phyloP scores from a whole-genome alignment of 345 rosid species.

The Corchorus olitorius region DNA sequence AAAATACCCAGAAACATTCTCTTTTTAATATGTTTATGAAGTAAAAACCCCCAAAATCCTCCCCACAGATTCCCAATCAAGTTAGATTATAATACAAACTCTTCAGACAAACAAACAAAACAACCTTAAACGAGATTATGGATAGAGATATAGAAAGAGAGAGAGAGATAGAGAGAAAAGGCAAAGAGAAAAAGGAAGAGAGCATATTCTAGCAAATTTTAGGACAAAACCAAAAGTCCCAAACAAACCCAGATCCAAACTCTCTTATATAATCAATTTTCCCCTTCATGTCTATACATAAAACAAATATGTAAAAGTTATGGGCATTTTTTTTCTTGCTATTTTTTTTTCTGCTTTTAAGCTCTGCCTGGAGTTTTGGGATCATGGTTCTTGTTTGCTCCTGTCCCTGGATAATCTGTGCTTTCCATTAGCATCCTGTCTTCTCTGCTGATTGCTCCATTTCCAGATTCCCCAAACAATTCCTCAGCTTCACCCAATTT shows the following conservation, averaged over 20 bases:
- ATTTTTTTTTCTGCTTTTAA: not conserved
- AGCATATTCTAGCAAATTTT: not conserved
- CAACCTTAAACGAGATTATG: constrained; percentile 4
- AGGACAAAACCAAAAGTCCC: not conserved
- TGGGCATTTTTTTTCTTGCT: not conserved
- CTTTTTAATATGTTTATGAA: not conserved
- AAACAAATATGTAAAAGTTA: not conserved
- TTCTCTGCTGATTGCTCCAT: constrained; percentile 23
- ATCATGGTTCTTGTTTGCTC: constrained; percentile 69
- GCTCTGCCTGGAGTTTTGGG: constrained; percentile 55
- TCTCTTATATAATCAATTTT: not conserved
- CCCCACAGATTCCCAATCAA: not conserved
- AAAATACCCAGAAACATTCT: not conserved
- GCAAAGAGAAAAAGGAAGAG: not conserved
- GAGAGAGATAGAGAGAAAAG: not conserved
- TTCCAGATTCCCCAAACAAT: constrained; percentile 1
- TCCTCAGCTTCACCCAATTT: constrained; percentile 27
- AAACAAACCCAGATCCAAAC: constrained; percentile 19
- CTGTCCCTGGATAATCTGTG: constrained; percentile 73
- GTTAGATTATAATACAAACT: constrained; percentile 3
- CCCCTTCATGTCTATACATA: constrained; percentile 5
- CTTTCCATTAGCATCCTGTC: constrained; percentile 55
- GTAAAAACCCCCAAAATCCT: not conserved
- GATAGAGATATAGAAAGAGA: not conserved
- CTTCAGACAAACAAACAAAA: not conserved